Percentiles rank a stretch among this genome's conserved stretches.
Evolutionary conservation across 495 filamentous ascomycete genomes (phyloP).

Genomic region (Bathelium albidoporum): DNA sequence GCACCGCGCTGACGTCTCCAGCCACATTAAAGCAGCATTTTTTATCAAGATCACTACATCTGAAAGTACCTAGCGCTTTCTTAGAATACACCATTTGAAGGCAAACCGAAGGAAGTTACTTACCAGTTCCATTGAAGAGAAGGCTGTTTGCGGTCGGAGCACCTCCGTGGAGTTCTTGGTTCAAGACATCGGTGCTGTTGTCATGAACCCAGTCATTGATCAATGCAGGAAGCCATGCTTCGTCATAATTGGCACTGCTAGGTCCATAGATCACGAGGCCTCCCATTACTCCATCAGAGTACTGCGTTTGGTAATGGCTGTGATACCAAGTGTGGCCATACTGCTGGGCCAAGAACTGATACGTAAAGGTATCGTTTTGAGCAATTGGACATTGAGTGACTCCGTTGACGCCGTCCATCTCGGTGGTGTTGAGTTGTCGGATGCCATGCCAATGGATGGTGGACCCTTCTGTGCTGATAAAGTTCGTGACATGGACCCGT

Average conservation of each 20-base stretch:
- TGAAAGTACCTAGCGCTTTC: neutral
- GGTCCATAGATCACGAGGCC: conserved; percentile 7
- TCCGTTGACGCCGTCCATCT: conserved; percentile 10
- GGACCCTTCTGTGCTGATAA: neutral
- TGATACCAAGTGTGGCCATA: conserved; percentile 31
- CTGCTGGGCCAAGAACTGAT: conserved; percentile 21
- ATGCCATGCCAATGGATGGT: conserved; percentile 15
- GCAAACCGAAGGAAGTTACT: neutral
- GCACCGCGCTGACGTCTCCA: too few relatives aligned
- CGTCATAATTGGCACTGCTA: conserved; percentile 8
- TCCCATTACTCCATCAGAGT: conserved; percentile 8
- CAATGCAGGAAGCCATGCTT: conserved; percentile 1
- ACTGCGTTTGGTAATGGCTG: conserved; percentile 17
- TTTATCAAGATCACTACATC: conserved; percentile 4
- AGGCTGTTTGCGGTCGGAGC: conserved; percentile 8
- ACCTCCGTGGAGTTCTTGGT: conserved; percentile 1
- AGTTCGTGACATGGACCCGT: neutral
- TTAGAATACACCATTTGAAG: neutral
- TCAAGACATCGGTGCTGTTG: conserved; percentile 1
- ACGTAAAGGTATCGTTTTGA: conserved; percentile 19
- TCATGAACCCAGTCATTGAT: conserved; percentile 10
- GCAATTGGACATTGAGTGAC: conserved; percentile 17
- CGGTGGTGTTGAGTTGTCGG: conserved; percentile 6
- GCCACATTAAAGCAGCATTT: too few relatives aligned
- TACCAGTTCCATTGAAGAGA: conserved; percentile 1